Conservation (phyloP, 306 rosid genomes). For the Psophocarpus tetragonolobus region DNA sequence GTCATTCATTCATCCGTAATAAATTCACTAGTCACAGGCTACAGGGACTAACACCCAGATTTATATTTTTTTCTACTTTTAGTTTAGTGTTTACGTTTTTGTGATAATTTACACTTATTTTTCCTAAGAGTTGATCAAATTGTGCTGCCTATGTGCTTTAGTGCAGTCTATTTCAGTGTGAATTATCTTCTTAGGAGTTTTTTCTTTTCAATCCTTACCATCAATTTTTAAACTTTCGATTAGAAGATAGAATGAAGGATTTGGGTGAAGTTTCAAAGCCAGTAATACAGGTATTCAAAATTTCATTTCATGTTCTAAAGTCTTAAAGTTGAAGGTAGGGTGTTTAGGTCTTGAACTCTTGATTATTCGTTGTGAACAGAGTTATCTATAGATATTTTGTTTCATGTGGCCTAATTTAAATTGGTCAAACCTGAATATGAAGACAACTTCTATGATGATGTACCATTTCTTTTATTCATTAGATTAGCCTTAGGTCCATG, state of each 20-base stretch:
- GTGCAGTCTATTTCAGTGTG: not conserved
- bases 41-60: slow-evolving; percentile 5
- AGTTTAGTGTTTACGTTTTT: not conserved
- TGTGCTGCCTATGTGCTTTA: not conserved
- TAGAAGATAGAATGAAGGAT: not conserved
- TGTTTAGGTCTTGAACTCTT: not conserved
- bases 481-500: too few species aligned
- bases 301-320: not conserved
- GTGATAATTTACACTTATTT: not conserved
- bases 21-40: not conserved
- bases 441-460: too few species aligned
- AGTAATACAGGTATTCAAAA: not conserved
- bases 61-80: not conserved
- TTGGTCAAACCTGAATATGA: not conserved
- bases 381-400: not conserved
- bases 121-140: not conserved
- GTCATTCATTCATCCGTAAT: slow-evolving; percentile 25
- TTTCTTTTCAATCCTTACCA: not conserved
- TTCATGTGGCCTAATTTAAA: not conserved
- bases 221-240: not conserved
- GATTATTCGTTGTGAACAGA: not conserved
- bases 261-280: not conserved
- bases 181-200: not conserved
- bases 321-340: not conserved
- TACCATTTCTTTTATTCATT: too few species aligned